A percentile compares a stretch with the other conserved stretches of the same genome.
These are phyloP conservation scores for Xerocomellus dryophilus DNA, from an alignment of 768 basidiomycete species.

Conservation along the genomic window DNA sequence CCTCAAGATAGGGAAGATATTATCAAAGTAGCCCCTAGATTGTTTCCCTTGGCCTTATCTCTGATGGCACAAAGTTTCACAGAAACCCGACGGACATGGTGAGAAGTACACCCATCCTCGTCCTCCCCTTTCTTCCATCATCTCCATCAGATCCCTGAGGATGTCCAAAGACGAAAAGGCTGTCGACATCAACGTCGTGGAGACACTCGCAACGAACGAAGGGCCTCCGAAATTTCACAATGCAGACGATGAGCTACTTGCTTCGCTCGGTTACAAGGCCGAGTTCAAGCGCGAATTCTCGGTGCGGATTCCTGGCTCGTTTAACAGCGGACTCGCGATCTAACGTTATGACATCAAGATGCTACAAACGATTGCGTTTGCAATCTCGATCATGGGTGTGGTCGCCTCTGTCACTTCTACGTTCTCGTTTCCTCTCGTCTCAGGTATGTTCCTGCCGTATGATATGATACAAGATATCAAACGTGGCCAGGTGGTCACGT, in stretches of 20 bases:
- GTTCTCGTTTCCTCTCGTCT: constrained; percentile 57
- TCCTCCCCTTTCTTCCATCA: background rate
- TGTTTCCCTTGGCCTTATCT: constrained; percentile 18
- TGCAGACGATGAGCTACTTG: constrained; percentile 57
- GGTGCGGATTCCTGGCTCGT: constrained; percentile 38
- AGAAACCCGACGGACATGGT: no score
- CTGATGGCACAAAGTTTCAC: no score
- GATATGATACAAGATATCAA: background rate
- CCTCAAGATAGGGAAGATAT: constrained; percentile 17
- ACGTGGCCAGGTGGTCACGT: constrained; percentile 59
- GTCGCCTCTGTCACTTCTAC: constrained; percentile 68
- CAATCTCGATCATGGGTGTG: constrained; percentile 72
- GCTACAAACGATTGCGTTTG: constrained; percentile 62
- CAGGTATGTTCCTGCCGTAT: constrained; percentile 40
- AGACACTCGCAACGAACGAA: constrained; percentile 10
- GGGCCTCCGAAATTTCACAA: constrained; percentile 28
- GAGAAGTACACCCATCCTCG: background rate
- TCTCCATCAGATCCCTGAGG: background rate
- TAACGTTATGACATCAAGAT: constrained; percentile 28
- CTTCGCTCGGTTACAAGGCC: constrained; percentile 65
- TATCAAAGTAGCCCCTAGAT: background rate
- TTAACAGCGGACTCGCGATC: background rate
- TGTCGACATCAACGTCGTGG: background rate
- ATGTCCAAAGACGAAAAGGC: constrained; percentile 26
- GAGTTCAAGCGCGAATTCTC: constrained; percentile 76